Evolutionary conservation across 768 basidiomycete genomes (phyloP).

Genomic region (Dendrothele bispora): DNA sequence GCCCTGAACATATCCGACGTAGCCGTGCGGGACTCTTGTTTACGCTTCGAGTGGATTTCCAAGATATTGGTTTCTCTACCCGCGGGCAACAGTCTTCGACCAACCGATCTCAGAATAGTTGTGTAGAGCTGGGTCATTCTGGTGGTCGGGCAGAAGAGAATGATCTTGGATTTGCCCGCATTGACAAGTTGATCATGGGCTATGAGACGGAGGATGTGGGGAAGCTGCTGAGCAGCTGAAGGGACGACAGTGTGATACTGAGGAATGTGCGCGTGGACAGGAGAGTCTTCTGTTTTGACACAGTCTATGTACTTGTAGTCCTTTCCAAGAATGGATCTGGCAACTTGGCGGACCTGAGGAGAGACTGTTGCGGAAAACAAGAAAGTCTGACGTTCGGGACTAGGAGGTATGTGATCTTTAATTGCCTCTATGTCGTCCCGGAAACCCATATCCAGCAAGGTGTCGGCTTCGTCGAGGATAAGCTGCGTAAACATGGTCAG

Average conservation of each 20-base stretch:
- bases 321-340: constrained; percentile 53
- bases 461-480: constrained; percentile 91
- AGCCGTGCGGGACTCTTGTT: constrained; percentile 54
- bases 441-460: constrained; percentile 91
- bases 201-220: constrained; percentile 76
- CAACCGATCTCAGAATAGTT: constrained; percentile 55
- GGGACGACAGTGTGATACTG: constrained; percentile 83
- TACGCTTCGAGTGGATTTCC: constrained; percentile 82
- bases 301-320: constrained; percentile 76
- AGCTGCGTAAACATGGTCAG: constrained; percentile 48
- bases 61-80: constrained; percentile 54
- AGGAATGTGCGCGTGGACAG: constrained; percentile 72
- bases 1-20: constrained; percentile 63
- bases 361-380: constrained; percentile 90
- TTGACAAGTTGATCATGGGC: constrained; percentile 84
- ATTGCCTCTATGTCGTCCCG: constrained; percentile 82
- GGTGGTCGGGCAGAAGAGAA: constrained; percentile 85
- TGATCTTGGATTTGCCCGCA: constrained; percentile 65
- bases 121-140: constrained; percentile 80
- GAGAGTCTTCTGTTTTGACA: constrained; percentile 56
- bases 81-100: constrained; percentile 45
- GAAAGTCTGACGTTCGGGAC: constrained; percentile 80
- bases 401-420: constrained; percentile 54
- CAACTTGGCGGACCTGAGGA: constrained; percentile 67
- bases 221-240: constrained; percentile 64